phyloP scores from a whole-genome alignment of 495 filamentous ascomycete species.

The Aspergillus bertholletiae region DNA sequence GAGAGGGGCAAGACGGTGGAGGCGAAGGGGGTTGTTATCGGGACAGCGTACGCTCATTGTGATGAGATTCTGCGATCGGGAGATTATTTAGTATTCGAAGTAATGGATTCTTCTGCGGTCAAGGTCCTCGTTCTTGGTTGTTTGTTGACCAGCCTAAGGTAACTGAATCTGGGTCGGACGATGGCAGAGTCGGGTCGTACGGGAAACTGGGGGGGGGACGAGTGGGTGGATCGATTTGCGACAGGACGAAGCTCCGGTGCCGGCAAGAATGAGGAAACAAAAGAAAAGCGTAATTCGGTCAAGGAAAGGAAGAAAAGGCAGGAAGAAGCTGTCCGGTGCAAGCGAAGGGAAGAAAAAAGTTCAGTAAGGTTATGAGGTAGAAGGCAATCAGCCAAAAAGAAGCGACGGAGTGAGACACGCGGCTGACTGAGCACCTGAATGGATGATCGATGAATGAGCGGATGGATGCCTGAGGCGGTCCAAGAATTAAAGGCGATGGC shows the following conservation, averaged over 20 bases:
- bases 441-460: background rate
- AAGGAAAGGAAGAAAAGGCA: constrained; percentile 5
- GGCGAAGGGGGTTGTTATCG: background rate
- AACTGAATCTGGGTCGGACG: background rate
- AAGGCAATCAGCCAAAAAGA: constrained; percentile 5
- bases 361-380: background rate
- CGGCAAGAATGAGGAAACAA: constrained; percentile 1
- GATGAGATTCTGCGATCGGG: background rate
- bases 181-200: constrained; percentile 11
- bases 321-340: background rate
- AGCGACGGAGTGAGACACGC: constrained; percentile 11
- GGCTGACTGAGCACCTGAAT: constrained; percentile 10
- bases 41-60: constrained; percentile 35
- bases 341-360: background rate
- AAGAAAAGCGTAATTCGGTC: background rate
- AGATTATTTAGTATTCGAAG: background rate
- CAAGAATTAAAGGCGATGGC: background rate
- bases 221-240: background rate
- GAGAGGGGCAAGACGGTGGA: constrained; percentile 3
- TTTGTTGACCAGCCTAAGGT: background rate
- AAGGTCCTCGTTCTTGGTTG: background rate
- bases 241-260: background rate
- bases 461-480: background rate
- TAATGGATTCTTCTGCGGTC: background rate
- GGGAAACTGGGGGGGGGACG: background rate